A percentile compares a stretch with the other conserved stretches of the same genome.
These are phyloP conservation scores for Bjerkandera adusta DNA, from an alignment of 1,284 basidiomycete genomes.

Conservation along the genomic window DNA sequence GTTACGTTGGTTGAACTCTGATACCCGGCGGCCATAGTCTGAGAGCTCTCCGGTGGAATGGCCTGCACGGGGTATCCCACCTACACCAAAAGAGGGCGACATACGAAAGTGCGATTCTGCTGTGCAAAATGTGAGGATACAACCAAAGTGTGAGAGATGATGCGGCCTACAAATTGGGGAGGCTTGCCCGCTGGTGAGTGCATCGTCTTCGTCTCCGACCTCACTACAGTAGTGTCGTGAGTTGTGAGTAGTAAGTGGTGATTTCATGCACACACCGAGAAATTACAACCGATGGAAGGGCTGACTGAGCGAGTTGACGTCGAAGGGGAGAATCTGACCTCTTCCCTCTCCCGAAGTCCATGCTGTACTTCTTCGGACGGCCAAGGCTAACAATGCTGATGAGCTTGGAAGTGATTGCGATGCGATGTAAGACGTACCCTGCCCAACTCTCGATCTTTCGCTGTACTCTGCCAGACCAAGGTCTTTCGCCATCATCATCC, in stretches of 20 bases:
- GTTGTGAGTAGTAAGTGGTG: too few species aligned
- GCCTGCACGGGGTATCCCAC: constrained; percentile 31
- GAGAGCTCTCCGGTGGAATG: constrained; percentile 43
- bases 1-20: constrained; percentile 45
- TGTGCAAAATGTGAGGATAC: constrained; percentile 12
- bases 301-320: constrained; percentile 19
- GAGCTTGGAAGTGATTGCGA: neutral
- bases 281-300: constrained; percentile 34
- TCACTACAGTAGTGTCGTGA: too few species aligned
- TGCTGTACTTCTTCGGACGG: constrained; percentile 36
- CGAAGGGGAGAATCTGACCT: constrained; percentile 22
- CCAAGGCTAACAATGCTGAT: constrained; percentile 25
- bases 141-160: constrained; percentile 7
- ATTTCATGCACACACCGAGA: constrained; percentile 34
- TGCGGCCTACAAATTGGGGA: constrained; percentile 61
- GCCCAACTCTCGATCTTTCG: constrained; percentile 72
- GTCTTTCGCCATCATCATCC: constrained; percentile 38
- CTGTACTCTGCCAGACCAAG: constrained; percentile 61
- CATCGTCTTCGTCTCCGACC: constrained; percentile 54
- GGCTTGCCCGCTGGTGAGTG: constrained; percentile 69
- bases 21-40: constrained; percentile 43
- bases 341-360: constrained; percentile 32
- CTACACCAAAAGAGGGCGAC: constrained; percentile 39
- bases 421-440: constrained; percentile 43
- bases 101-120: constrained; percentile 38